Evolutionary conservation across 1,139 yeast species (phyloP).

Genomic region (Sugiyamaella neomexicana): DNA sequence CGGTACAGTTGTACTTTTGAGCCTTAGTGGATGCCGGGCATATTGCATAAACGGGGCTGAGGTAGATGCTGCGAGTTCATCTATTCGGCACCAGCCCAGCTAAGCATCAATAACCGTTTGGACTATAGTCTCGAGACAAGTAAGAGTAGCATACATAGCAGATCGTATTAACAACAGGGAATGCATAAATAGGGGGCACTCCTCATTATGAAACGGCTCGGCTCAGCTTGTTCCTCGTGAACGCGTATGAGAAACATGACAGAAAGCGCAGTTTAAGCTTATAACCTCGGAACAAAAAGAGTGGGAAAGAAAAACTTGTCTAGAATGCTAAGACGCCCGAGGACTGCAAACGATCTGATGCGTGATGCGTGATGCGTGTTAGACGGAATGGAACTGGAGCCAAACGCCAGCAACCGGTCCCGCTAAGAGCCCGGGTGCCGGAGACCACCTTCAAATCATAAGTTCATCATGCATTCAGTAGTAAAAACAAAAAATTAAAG

Average conservation of each 20-base stretch:
- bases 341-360: too few species aligned
- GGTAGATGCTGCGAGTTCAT: too few species aligned
- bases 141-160: not conserved
- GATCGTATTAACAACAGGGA: not conserved
- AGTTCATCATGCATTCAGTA: slow-evolving; percentile 17
- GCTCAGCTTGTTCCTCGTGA: too few species aligned
- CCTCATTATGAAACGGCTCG: too few species aligned
- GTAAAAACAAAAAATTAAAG: not conserved
- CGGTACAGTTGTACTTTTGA: not conserved
- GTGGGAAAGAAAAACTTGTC: too few species aligned
- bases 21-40: not conserved
- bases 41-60: not conserved
- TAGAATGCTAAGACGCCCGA: too few species aligned
- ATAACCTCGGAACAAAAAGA: too few species aligned
- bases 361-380: not conserved
- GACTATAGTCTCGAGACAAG: not conserved
- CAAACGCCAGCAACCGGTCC: slow-evolving; percentile 5
- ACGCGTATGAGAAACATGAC: too few species aligned
- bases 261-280: too few species aligned
- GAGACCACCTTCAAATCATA: slow-evolving; percentile 6
- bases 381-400: too few species aligned
- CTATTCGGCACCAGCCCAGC: too few species aligned
- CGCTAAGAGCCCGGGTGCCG: slow-evolving; percentile 11
- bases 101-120: too few species aligned
- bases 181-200: not conserved